These are phyloP conservation scores for Globisporangium recalcitrans DNA, from an alignment of 352 stramenopile genomes.

Conservation along the genomic window DNA sequence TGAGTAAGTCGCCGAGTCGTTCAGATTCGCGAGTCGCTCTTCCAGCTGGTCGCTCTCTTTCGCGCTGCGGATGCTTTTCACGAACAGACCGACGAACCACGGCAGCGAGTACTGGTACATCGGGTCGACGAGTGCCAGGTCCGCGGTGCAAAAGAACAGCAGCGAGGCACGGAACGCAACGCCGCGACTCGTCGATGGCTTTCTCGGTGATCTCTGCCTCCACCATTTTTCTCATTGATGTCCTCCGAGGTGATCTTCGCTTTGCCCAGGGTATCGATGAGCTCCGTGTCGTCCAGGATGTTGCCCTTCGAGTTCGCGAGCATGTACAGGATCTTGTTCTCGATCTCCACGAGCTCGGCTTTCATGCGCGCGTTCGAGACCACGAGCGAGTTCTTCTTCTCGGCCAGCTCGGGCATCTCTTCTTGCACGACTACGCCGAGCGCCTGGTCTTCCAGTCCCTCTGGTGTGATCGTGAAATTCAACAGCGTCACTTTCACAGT, in stretches of 20 bases:
- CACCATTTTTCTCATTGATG: constrained; percentile 90
- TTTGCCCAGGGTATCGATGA: constrained; percentile 90
- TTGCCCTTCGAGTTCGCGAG: constrained; percentile 91
- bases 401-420: constrained; percentile 90
- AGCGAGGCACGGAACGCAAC: constrained; percentile 88
- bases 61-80: constrained; percentile 82
- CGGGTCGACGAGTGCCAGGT: constrained; percentile 87
- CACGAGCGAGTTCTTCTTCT: constrained; percentile 93
- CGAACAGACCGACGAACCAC: constrained; percentile 91
- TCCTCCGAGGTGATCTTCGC: constrained; percentile 90
- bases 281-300: constrained; percentile 90
- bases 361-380: constrained; percentile 91
- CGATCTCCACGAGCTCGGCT: constrained; percentile 89
- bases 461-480: constrained; percentile 92
- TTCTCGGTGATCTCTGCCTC: constrained; percentile 91
- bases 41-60: constrained; percentile 84
- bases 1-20: constrained; percentile 91
- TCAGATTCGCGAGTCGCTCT: constrained; percentile 79
- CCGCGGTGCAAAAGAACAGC: constrained; percentile 91
- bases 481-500: constrained; percentile 91
- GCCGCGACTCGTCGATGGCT: constrained; percentile 86
- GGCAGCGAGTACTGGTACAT: constrained; percentile 95
- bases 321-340: constrained; percentile 93
- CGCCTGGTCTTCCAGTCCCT: constrained; percentile 88
- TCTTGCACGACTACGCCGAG: constrained; percentile 90